Base-by-base conservation (phyloP, 306 rosid genomes). In the Citrullus colocynthis region DNA sequence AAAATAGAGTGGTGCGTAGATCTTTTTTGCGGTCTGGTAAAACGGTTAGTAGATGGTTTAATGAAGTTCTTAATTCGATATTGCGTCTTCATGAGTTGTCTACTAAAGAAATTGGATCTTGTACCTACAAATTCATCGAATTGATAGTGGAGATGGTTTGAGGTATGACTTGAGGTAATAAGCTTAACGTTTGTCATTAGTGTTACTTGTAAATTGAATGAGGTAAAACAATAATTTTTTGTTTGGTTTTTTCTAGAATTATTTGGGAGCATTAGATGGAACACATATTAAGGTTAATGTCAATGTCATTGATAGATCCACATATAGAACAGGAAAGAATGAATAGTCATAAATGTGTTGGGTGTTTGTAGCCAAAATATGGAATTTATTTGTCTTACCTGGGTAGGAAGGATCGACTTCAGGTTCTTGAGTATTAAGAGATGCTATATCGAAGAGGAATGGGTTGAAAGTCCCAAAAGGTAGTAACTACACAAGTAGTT, bases 211-310 rank as follows among this genome's bases (percentile, higher is more conserved):
- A 24, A 24, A 24, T 13, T 37, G 10, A 34, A 36, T 34, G 21
- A 16, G 15, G 5, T 65, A 21, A 11, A 28, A 63, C 7, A 63
- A 30, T 63, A 11, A 3, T 11, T 63, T 63, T 11, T 32, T 32
- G 36, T 32, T 32, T 32, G 3, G 0, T 64, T 32, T 11, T 32
- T 37, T 39, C 57, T n/a, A 70, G 42, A 79, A 79, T 70, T 79
- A 51, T 12, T 41, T 79, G 21, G 61, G 82, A 24, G 78, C 60
- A 9, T 42, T 79, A 20, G 72, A 78, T 67, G 67, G 45, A 21
- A 57, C 28, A 0, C 39, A 36, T 36, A 36, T 36, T 36, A 36
- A 36, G 39, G 39, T 36, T 36, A 36, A 36, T 4, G 60, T 70
- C 9, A 30, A 8, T 6, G 17, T 69, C n/a, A 17, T 34, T 9